phyloP scores from a whole-genome alignment of 129 eudicot species.

The Ambrosia trifida region DNA sequence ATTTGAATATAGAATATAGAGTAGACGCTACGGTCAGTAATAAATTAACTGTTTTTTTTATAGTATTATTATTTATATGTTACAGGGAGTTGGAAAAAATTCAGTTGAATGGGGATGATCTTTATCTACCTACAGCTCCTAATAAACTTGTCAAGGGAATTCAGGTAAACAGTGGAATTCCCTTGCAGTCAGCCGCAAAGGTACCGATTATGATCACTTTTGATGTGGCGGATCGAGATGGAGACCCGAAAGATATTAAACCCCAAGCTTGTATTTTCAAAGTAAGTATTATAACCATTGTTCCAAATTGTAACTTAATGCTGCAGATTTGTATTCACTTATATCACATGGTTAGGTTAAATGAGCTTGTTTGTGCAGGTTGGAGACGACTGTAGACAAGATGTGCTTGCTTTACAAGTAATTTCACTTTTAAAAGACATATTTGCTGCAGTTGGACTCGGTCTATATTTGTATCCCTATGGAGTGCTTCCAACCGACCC shows the following conservation, averaged over 20 bases:
- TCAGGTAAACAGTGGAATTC: conserved; percentile 93
- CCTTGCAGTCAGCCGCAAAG: conserved; percentile 97
- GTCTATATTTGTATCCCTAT: conserved; percentile 86
- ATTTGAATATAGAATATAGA: conserved; percentile 9
- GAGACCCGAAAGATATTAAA: conserved; percentile 65
- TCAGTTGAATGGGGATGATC: conserved; percentile 81
- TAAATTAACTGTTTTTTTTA: not conserved
- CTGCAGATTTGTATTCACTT: conserved; percentile 2
- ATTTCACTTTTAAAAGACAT: conserved; percentile 91
- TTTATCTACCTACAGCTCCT: conserved; percentile 94
- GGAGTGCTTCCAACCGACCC: conserved; percentile 99
- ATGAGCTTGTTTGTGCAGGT: conserved; percentile 53
- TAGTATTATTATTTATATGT: conserved; percentile 8
- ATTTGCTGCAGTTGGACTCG: conserved; percentile 77
- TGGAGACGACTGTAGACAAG: conserved; percentile 99
- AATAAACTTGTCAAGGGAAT: conserved; percentile 90
- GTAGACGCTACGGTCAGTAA: not conserved
- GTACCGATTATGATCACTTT: conserved; percentile 99
- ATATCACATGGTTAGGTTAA: not conserved
- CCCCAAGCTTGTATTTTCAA: conserved; percentile 99
- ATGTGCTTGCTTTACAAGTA: conserved; percentile 97
- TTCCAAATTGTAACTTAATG: not conserved
- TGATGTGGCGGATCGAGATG: conserved; percentile 80
- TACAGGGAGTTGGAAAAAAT: conserved; percentile 91
- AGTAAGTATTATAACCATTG: conserved; percentile 38